Evolutionary conservation across 1,139 yeast genomes (phyloP).

Genomic region (Yamadazyma atlantica): DNA sequence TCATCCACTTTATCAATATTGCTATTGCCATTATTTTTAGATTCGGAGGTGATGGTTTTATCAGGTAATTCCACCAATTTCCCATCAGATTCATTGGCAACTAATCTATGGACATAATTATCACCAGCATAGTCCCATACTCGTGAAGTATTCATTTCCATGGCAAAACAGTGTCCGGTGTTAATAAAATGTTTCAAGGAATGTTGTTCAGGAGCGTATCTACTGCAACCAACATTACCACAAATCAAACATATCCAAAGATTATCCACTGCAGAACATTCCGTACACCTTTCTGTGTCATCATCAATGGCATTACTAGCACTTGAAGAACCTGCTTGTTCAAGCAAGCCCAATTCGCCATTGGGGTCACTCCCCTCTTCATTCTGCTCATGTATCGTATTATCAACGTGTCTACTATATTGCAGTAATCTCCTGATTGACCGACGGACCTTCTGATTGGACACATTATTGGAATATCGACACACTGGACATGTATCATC

Average conservation of each 20-base stretch:
- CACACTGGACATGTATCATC: conserved; percentile 94
- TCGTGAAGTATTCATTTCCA: conserved; percentile 82
- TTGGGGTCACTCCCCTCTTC: too few species aligned
- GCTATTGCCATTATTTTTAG: conserved; percentile 2
- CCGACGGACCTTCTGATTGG: conserved; percentile 37
- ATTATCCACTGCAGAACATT: conserved; percentile 30
- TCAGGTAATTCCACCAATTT: conserved; percentile 71
- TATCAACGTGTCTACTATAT: conserved; percentile 14
- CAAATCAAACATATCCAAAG: conserved; percentile 49
- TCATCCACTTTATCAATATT: conserved; percentile 38
- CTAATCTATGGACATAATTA: conserved; percentile 81
- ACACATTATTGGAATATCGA: conserved; percentile 61
- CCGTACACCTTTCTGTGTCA: conserved; percentile 33
- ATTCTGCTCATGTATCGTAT: conserved; percentile 11
- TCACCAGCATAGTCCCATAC: conserved; percentile 98
- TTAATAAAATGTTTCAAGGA: conserved; percentile 77
- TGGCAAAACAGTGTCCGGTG: conserved; percentile 87
- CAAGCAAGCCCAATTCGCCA: too few species aligned
- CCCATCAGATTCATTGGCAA: conserved; percentile 85
- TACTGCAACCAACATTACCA: conserved; percentile 48
- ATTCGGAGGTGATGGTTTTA: conserved; percentile 18
- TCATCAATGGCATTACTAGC: conserved; percentile 10
- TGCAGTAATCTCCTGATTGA: conserved; percentile 36
- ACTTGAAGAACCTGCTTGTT: too few species aligned
- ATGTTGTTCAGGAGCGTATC: conserved; percentile 81